Evolutionary conservation across 2,329 filamentous ascomycete genomes (phyloP), one percentile per base, ranked within the genome.

Genomic region (Fusarium nisikadoi): DNA sequence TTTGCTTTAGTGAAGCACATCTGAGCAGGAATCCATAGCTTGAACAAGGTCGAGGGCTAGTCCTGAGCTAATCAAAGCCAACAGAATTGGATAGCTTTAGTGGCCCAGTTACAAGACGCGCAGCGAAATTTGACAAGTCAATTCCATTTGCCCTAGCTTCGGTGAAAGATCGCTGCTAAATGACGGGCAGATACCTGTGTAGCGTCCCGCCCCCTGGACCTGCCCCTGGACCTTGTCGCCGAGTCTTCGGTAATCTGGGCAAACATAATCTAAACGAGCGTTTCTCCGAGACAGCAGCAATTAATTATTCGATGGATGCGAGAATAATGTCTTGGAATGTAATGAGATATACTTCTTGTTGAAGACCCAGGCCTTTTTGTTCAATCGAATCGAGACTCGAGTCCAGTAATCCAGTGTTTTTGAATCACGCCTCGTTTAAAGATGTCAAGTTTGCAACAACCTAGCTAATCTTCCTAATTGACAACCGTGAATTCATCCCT

Each of bases 311-410:
- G 9, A 55, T 49, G 29, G 20, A 43, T 60, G 25, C n/a, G 29
- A 63, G 38, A 47, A 35, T 19, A 41, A 50, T 65, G 72, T 75
- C 68, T 76, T 41, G 54, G 63, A 63, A 66, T 50, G 61, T 41
- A 65, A 65, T 75, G 41, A 66, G 25, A 31, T 33, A 19, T 45
- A 29, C 39, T 69, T 73, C 52, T 62, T 62, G 63, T 62, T 43
- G 47, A 60, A 36, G 41, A 41, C 41, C 61, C 16, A 31, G 41
- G 62, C 13, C 25, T 45, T 43, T 47, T 58, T 23, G 31, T 23
- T 42, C 23, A 41, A 35, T 62, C 42, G 45, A 36, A 35, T 62
- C 42, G 45, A 41, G 27, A 29, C 35, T 27, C n/a, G 31, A 38
- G 41, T 20, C 33, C 38, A 43, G 41, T n/a, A 43, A 55, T 47